Conservation (phyloP, 192 early-diverging fungal genomes). For the Coemansia pectinata region DNA sequence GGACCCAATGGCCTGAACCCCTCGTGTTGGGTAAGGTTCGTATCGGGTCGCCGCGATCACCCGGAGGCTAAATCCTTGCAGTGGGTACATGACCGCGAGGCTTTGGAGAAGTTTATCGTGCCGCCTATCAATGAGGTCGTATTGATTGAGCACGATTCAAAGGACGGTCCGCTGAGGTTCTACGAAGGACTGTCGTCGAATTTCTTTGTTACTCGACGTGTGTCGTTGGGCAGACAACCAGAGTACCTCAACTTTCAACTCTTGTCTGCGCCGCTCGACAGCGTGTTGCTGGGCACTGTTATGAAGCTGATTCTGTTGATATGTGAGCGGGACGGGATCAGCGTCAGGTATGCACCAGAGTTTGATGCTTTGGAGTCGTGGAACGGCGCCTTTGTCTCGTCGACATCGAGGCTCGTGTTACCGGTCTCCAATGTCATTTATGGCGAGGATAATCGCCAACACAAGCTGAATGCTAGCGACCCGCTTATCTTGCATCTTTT, state of each 20-base stretch:
- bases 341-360: conserved; percentile 23
- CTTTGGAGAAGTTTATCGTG: conserved; percentile 29
- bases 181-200: conserved; percentile 55
- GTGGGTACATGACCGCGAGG: conserved; percentile 53
- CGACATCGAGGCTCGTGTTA: conserved; percentile 46
- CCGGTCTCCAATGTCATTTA: conserved; percentile 26
- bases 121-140: conserved; percentile 45
- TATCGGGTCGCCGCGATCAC: conserved; percentile 24
- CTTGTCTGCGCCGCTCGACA: conserved; percentile 33
- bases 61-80: conserved; percentile 43
- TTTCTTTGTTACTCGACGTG: conserved; percentile 36
- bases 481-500: conserved; percentile 39
- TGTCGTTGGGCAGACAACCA: neutral
- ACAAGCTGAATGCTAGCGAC: conserved; percentile 14
- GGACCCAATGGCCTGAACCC: neutral
- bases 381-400: conserved; percentile 50
- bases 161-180: conserved; percentile 6
- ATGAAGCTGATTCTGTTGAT: conserved; percentile 49
- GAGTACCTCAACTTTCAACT: conserved; percentile 29
- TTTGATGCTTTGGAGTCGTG: conserved; percentile 24
- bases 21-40: conserved; percentile 32
- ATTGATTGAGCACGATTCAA: conserved; percentile 18
- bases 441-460: conserved; percentile 2
- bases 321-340: conserved; percentile 34
- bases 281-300: conserved; percentile 47